Conservation (phyloP, 306 rosid species). For the Rosa multiflora region DNA sequence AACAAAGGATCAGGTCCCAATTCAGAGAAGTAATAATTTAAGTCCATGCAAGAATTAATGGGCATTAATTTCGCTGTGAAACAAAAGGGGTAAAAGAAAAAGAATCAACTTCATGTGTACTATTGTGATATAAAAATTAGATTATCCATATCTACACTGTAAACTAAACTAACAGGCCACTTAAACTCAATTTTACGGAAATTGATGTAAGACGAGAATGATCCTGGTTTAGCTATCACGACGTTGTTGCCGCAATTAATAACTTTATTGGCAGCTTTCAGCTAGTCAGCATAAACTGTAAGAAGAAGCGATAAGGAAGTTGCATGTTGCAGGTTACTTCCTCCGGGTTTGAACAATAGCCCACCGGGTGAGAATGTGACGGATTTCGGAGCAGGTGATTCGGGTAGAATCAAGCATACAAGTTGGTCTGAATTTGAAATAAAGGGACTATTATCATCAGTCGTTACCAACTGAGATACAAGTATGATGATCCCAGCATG, state of each 20-base stretch:
- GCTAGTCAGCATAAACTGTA: not conserved
- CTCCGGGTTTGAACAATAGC: not conserved
- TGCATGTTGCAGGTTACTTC: conserved; percentile 9
- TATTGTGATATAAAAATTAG: no score
- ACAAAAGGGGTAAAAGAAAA: no score
- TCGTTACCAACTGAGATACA: not conserved
- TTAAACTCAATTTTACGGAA: no score
- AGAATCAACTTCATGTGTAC: no score
- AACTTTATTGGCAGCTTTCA: not conserved
- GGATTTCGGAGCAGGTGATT: conserved; percentile 1
- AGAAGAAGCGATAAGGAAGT: not conserved
- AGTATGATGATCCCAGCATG: not conserved
- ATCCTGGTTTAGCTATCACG: not conserved
- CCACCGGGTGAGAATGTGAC: not conserved
- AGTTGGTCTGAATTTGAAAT: not conserved
- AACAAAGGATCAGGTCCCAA: no score
- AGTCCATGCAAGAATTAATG: no score
- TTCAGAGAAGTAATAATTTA: no score
- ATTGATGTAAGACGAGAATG: no score
- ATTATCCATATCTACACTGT: no score
- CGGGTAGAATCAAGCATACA: not conserved
- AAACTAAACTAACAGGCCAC: no score
- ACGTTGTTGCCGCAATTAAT: not conserved
- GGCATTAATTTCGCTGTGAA: no score
- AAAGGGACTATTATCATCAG: not conserved